Evolutionary conservation across 2,329 filamentous ascomycete genomes (phyloP).

Genomic region (Chrysoporthe deuterocubensis): DNA sequence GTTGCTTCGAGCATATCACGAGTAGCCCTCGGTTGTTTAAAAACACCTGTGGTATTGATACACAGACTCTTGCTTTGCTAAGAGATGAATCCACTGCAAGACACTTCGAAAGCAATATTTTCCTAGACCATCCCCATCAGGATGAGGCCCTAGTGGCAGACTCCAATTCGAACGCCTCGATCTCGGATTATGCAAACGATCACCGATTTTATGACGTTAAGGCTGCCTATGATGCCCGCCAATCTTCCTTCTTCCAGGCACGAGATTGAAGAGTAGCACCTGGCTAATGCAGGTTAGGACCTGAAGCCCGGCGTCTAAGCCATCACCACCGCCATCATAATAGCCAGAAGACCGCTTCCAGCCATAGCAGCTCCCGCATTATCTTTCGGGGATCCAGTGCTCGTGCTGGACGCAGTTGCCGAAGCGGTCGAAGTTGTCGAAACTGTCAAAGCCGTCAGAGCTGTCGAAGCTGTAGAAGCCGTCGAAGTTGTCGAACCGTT

Average conservation of each 20-base stretch:
- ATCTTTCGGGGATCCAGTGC: background rate
- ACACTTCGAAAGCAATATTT: background rate
- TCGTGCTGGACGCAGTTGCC: slow-evolving; percentile 1
- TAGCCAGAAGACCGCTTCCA: slow-evolving; percentile 8
- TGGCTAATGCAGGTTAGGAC: background rate
- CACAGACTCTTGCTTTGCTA: background rate
- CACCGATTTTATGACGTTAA: background rate
- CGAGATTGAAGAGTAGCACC: background rate
- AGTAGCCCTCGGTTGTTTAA: background rate
- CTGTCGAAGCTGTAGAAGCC: background rate
- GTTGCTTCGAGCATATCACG: background rate
- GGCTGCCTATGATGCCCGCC: background rate
- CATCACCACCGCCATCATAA: slow-evolving; percentile 4
- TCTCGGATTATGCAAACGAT: background rate
- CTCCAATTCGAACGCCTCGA: background rate
- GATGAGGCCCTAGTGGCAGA: background rate
- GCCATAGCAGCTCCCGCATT: background rate
- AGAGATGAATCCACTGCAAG: background rate
- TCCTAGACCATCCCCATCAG: background rate
- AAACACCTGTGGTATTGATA: background rate
- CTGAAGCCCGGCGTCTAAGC: background rate
- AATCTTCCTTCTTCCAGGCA: background rate
- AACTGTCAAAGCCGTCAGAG: background rate
- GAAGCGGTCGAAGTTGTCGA: background rate
- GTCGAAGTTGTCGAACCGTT: background rate